phyloP scores from a whole-genome alignment of 495 filamentous ascomycete genomes.

The Margaritispora aquatica region DNA sequence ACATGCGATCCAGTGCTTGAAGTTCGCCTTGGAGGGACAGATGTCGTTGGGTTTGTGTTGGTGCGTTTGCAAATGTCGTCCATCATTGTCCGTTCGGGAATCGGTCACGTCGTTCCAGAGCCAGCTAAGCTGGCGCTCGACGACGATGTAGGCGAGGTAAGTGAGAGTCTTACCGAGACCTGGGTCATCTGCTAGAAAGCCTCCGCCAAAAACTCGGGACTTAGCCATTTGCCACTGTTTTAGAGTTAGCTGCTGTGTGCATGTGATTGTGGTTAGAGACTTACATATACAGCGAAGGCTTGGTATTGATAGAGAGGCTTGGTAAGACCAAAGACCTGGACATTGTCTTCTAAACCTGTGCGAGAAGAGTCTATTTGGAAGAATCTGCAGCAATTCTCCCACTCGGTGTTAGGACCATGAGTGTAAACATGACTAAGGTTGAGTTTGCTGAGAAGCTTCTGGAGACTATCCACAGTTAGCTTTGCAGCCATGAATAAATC shows the following conservation, averaged over 20 bases:
- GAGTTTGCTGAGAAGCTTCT: neutral
- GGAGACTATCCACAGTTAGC: neutral
- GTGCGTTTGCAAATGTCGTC: neutral
- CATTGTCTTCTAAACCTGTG: neutral
- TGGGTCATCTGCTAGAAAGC: constrained; percentile 4
- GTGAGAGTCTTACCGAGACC: constrained; percentile 9
- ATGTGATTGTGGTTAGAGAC: neutral
- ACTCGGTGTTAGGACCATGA: neutral
- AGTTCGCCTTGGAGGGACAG: constrained; percentile 1
- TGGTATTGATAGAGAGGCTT: constrained; percentile 5
- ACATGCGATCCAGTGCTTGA: constrained; percentile 11
- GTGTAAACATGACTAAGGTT: neutral
- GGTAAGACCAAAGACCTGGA: constrained; percentile 1
- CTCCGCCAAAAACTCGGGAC: constrained; percentile 1
- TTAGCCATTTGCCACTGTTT: constrained; percentile 5
- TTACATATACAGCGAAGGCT: constrained; percentile 4
- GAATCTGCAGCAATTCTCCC: neutral
- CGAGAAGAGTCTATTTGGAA: constrained; percentile 2
- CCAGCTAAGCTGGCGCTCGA: constrained; percentile 8
- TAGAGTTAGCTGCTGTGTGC: neutral
- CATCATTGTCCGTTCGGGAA: neutral
- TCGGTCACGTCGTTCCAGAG: constrained; percentile 7
- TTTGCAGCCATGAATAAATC: neutral
- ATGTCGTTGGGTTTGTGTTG: neutral
- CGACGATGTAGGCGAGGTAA: constrained; percentile 5